phyloP scores from a whole-genome alignment of 495 filamentous ascomycete genomes.

The Lophiostoma macrostomum region DNA sequence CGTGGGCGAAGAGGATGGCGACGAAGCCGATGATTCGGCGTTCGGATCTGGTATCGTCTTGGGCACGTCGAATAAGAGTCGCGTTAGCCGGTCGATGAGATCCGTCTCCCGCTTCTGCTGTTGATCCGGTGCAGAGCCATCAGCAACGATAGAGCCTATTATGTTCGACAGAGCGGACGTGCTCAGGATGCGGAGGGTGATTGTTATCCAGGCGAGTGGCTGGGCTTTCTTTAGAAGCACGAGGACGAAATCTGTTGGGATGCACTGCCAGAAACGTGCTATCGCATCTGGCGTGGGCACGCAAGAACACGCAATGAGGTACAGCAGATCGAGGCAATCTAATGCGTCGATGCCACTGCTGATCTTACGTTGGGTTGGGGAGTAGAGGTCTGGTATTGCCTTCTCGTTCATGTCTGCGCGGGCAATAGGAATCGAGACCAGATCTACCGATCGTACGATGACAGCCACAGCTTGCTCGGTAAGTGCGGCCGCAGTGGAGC shows the following conservation, averaged over 20 bases:
- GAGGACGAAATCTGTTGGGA: constrained; percentile 61
- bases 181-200: constrained; percentile 55
- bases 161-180: constrained; percentile 56
- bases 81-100: constrained; percentile 59
- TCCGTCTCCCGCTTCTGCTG: constrained; percentile 57
- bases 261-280: constrained; percentile 56
- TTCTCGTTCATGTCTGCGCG: constrained; percentile 23
- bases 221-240: constrained; percentile 56
- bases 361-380: constrained; percentile 46
- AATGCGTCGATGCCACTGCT: constrained; percentile 53
- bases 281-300: constrained; percentile 44
- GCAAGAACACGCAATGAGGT: constrained; percentile 54
- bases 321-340: constrained; percentile 56
- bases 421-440: constrained; percentile 36
- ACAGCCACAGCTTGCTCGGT: constrained; percentile 54
- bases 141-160: constrained; percentile 56
- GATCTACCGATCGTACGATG: constrained; percentile 38
- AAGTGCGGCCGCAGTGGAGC: constrained; percentile 46
- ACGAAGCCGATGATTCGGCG: constrained; percentile 29
- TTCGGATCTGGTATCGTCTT: constrained; percentile 49
- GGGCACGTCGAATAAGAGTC: constrained; percentile 57
- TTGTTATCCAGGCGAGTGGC: constrained; percentile 55
- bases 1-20: too few species aligned
- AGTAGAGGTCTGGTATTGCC: constrained; percentile 56
- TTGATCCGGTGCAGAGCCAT: constrained; percentile 33